phyloP scores from a whole-genome alignment of 1,139 yeast genomes.

The Taphrina wiesneri region DNA sequence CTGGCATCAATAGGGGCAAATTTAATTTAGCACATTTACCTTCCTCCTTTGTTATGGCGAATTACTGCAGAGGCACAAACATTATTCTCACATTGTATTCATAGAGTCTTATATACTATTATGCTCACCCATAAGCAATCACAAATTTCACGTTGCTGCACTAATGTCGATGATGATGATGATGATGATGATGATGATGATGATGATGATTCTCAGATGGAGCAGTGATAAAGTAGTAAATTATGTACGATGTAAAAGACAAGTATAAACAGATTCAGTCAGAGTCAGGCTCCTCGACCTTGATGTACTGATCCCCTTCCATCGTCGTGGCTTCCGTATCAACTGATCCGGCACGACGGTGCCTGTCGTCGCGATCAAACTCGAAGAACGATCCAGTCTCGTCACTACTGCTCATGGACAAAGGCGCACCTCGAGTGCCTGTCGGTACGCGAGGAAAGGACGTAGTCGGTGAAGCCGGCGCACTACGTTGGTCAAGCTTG shows the following conservation, averaged over 20 bases:
- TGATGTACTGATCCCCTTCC: constrained; percentile 10
- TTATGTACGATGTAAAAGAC: too few relatives aligned
- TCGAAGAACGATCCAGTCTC: constrained; percentile 15
- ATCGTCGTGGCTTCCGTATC: constrained; percentile 19
- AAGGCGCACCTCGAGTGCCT: background rate
- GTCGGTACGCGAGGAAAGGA: constrained; percentile 5
- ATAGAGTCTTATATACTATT: too few relatives aligned
- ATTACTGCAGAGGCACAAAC: background rate
- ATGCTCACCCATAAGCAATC: too few relatives aligned
- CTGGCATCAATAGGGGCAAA: background rate
- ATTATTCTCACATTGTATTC: background rate
- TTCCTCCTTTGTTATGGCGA: background rate
- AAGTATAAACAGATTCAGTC: background rate
- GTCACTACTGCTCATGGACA: background rate
- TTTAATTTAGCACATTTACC: background rate
- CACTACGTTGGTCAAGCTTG: background rate
- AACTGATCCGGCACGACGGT: background rate
- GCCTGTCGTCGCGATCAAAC: constrained; percentile 5
- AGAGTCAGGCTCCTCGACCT: constrained; percentile 6
- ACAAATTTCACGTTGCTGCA: too few relatives aligned
- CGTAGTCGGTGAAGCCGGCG: background rate
- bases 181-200: too few relatives aligned
- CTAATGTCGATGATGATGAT: too few relatives aligned
- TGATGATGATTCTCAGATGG: too few relatives aligned
- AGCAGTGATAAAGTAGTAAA: too few relatives aligned